phyloP scores from a whole-genome alignment of 805 yeast species.

The Kuraishia cidri region DNA sequence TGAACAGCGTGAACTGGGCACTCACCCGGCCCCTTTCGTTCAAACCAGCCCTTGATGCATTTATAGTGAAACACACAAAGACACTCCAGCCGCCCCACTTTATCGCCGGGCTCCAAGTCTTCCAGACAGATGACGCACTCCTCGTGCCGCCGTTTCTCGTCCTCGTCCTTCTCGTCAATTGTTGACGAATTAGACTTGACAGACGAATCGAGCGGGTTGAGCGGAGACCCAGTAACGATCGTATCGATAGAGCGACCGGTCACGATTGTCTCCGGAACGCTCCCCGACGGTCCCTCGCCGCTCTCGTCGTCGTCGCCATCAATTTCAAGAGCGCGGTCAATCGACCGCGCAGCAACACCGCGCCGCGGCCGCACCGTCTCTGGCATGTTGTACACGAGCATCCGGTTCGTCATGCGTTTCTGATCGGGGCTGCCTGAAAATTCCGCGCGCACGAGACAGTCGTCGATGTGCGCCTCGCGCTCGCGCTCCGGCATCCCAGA shows the following conservation, averaged over 20 bases:
- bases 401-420: conserved; percentile 57
- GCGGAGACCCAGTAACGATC: neutral
- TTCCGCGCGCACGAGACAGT: conserved; percentile 55
- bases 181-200: conserved; percentile 2
- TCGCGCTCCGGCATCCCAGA: conserved; percentile 15
- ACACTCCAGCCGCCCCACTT: conserved; percentile 89
- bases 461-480: conserved; percentile 60
- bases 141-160: conserved; percentile 29
- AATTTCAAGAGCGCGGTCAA: conserved; percentile 3
- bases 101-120: conserved; percentile 76
- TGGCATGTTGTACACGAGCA: conserved; percentile 71
- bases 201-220: conserved; percentile 3
- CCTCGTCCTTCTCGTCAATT: conserved; percentile 8
- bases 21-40: conserved; percentile 73
- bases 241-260: neutral
- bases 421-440: conserved; percentile 55
- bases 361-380: conserved; percentile 1
- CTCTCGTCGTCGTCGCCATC: conserved; percentile 4
- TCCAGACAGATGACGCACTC: conserved; percentile 96
- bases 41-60: conserved; percentile 90
- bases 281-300: neutral
- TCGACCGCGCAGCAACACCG: too few species aligned
- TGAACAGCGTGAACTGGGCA: conserved; percentile 72
- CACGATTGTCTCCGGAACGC: neutral
- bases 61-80: conserved; percentile 87